Base-by-base conservation (phyloP, 208 protist species). In the Angomonas desouzai region DNA sequence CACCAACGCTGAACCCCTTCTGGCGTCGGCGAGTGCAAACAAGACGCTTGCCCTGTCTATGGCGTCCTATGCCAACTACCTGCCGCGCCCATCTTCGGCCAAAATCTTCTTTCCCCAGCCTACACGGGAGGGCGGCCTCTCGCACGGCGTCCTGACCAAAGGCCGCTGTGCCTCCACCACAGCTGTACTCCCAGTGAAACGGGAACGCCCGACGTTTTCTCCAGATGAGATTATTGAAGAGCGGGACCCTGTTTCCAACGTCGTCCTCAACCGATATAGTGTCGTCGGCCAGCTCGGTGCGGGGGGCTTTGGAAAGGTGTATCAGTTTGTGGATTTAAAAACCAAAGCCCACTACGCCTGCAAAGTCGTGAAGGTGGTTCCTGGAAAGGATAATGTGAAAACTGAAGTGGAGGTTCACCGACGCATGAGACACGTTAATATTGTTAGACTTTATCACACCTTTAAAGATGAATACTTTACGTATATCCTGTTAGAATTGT, bases 401-500 rank as follows among this genome's bases (percentile, higher is more conserved):
- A 66, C 67, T 51, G 87, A 93, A 68, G 69, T 96, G n/a, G 67
- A 72, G 7, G 81, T 93, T 48, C 78, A 90, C 48, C 64, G 68
- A 27, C 43, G 65, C 32, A 61, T 96, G 51, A 63, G 64, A 16
- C 90, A 96, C 74, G 49, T 62, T 20, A 88, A 96, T 62, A 82
- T 96, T 49, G 63, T 96, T 13, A 59, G 68, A n/a, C 67, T 90
- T 32, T 34, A 79, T 32, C 66, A 76, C 38, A 43, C 74, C 13
- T 87, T 92, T 64, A 69, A 72, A 57, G 85, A 91, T 49, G 72
- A 80, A 3, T 74, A 74, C 51, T 81, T 89, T 43, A 62, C 79
- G 53, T 92, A 90, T 57, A 84, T 96, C 29, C 49, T 96, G 25
- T 64, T 96, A 38, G 87, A 96, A 60, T 71, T 71, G 10, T 92